Evolutionary conservation across 331 rosid species (phyloP).

Genomic region (Malus hybrid): DNA sequence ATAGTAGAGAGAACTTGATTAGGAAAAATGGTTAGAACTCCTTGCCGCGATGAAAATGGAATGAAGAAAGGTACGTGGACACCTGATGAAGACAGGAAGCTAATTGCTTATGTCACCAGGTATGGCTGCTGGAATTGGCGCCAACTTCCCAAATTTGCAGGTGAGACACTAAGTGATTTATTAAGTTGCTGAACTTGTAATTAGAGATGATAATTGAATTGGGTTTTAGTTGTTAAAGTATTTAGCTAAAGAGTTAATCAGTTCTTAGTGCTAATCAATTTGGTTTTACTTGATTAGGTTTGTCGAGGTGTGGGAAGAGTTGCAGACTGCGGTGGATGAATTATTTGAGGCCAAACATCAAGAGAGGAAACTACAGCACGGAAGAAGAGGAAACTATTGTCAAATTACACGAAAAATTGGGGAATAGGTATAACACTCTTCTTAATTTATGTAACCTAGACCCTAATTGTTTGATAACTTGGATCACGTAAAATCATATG

Average conservation of each 20-base stretch:
- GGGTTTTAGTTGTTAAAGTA: not conserved
- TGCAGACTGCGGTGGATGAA: constrained; percentile 67
- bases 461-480: not conserved
- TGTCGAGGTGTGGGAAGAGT: constrained; percentile 64
- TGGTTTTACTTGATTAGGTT: constrained; percentile 22
- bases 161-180: constrained; percentile 10
- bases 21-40: constrained; percentile 56
- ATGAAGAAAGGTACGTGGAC: constrained; percentile 79
- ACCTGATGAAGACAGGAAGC: constrained; percentile 59
- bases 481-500: not conserved
- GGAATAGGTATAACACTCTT: constrained; percentile 37
- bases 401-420: constrained; percentile 32
- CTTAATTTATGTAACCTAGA: not conserved
- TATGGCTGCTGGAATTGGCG: constrained; percentile 96
- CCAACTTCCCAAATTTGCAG: constrained; percentile 75
- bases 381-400: constrained; percentile 56
- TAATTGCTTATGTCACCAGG: constrained; percentile 60
- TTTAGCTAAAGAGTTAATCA: not conserved
- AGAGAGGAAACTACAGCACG: constrained; percentile 47
- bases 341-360: constrained; percentile 55
- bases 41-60: constrained; percentile 44
- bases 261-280: not conserved
- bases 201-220: not conserved
- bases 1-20: not conserved
- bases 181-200: not conserved